Percentiles rank a stretch among this genome's conserved stretches.
These are phyloP conservation scores for Diaporthe caulivora DNA, from an alignment of 2,329 filamentous ascomycete species.

Conservation along the genomic window DNA sequence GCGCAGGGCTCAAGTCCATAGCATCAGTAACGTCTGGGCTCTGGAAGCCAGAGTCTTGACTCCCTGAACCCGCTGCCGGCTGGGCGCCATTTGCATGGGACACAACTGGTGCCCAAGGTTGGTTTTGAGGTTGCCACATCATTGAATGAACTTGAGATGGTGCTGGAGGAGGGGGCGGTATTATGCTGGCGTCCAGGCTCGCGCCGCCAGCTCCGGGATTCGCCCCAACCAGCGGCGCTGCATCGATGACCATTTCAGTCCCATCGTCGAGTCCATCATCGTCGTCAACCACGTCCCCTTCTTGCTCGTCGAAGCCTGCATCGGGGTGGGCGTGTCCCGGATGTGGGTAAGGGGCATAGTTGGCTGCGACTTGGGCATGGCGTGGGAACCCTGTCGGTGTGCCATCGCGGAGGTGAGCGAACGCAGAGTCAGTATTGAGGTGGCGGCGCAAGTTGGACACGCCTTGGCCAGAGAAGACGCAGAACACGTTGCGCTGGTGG, in stretches of 20 bases:
- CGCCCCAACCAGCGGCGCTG: constrained; percentile 38
- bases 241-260: constrained; percentile 48
- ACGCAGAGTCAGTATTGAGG: constrained; percentile 71
- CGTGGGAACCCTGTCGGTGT: constrained; percentile 36
- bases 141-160: constrained; percentile 19
- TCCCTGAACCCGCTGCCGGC: background rate
- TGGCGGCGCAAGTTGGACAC: constrained; percentile 83
- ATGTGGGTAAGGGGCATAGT: constrained; percentile 38
- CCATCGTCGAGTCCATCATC: constrained; percentile 47
- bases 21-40: constrained; percentile 24
- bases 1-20: constrained; percentile 36
- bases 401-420: constrained; percentile 57
- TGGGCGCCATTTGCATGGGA: constrained; percentile 25
- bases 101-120: constrained; percentile 30
- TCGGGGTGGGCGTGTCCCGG: constrained; percentile 43
- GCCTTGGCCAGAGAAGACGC: constrained; percentile 92
- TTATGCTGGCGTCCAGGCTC: constrained; percentile 33
- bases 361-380: constrained; percentile 33
- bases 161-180: constrained; percentile 38
- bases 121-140: constrained; percentile 33
- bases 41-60: constrained; percentile 1
- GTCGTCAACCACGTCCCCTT: constrained; percentile 49
- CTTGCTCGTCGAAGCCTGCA: constrained; percentile 54
- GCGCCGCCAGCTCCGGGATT: constrained; percentile 18
- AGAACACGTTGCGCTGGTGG: constrained; percentile 95